phyloP scores from a whole-genome alignment of 1,284 basidiomycete species.

The Cutaneotrichosporon sp. region DNA sequence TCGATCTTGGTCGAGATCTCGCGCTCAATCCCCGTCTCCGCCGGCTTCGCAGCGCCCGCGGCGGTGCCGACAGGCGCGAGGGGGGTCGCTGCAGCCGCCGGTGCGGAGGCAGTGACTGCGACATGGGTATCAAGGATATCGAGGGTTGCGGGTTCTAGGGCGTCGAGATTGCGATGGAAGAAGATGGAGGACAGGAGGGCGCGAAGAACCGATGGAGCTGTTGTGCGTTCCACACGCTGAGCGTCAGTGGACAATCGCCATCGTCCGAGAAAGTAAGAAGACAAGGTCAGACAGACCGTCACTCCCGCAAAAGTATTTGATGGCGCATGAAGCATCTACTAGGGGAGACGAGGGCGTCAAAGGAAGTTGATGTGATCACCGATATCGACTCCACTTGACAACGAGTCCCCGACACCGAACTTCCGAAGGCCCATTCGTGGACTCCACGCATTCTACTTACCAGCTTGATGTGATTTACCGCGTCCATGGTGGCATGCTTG shows the following conservation, averaged over 20 bases:
- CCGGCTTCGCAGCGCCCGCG: neutral
- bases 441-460: slow-evolving; percentile 7
- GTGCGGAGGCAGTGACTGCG: slow-evolving; percentile 14
- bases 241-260: too few relatives aligned
- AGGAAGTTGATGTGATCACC: too few relatives aligned
- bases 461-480: slow-evolving; percentile 29
- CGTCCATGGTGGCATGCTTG: slow-evolving; percentile 22
- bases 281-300: too few relatives aligned
- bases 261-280: too few relatives aligned
- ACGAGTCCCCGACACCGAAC: too few relatives aligned
- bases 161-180: slow-evolving; percentile 41
- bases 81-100: neutral
- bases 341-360: too few relatives aligned
- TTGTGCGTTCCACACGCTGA: slow-evolving; percentile 26
- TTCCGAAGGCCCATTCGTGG: too few relatives aligned
- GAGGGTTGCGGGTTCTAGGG: slow-evolving; percentile 34
- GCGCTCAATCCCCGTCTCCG: slow-evolving; percentile 17
- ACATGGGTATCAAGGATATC: slow-evolving; percentile 40
- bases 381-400: too few relatives aligned
- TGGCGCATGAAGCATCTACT: too few relatives aligned
- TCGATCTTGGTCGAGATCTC: slow-evolving; percentile 33
- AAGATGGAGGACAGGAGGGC: slow-evolving; percentile 37
- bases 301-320: too few relatives aligned
- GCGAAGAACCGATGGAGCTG: slow-evolving; percentile 28
- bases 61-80: neutral